Conservation (phyloP, 257 asterid species). For the Solanum medicagineum region DNA sequence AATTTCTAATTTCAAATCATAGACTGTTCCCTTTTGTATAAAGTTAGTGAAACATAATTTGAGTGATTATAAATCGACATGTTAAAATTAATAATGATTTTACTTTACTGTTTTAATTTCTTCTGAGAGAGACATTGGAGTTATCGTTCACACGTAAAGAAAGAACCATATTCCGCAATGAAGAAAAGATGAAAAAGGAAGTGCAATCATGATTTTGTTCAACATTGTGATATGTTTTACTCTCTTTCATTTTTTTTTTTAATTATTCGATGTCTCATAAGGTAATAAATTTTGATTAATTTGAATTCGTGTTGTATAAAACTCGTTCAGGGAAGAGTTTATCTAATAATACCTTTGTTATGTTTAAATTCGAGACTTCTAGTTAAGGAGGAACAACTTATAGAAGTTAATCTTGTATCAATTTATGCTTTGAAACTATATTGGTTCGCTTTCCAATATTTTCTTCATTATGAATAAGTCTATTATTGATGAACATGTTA, state of each 20-base stretch:
- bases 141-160: background rate
- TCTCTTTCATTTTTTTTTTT: no score
- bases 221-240: background rate
- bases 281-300: background rate
- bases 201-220: background rate
- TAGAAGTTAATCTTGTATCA: no score
- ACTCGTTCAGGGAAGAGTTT: accelerated
- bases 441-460: background rate
- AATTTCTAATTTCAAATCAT: background rate
- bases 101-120: background rate
- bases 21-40: background rate
- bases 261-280: no score
- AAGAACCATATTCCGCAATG: background rate
- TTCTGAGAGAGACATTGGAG: background rate
- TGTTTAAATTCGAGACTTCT: background rate
- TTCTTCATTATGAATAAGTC: background rate
- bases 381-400: no score
- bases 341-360: no score
- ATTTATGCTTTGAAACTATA: background rate
- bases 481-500: background rate
- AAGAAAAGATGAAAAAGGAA: background rate
- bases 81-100: background rate
- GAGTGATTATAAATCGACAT: background rate
- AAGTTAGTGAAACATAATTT: background rate
- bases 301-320: accelerated